A percentile compares a stretch with the other conserved stretches of the same genome.
phyloP scores from a whole-genome alignment of 345 rosid genomes.

The Gossypium turneri region DNA sequence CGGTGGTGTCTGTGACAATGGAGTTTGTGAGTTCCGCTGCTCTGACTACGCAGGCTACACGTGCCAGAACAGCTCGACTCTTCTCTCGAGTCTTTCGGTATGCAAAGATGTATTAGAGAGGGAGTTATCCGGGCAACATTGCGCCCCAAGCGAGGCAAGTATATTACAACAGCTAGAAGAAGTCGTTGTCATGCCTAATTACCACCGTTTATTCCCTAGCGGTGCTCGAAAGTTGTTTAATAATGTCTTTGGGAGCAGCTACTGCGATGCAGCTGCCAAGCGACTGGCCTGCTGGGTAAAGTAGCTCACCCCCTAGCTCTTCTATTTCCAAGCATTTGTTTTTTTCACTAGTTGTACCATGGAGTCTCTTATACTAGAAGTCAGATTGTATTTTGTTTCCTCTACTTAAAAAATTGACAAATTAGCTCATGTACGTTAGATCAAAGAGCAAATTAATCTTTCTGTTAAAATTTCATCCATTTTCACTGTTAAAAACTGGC shows the following conservation, averaged over 20 bases:
- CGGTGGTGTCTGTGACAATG: constrained; percentile 98
- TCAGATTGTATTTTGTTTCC: no score
- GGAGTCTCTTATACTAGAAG: no score
- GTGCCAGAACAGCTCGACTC: constrained; percentile 92
- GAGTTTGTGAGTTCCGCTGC: constrained; percentile 98
- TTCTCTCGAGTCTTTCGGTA: constrained; percentile 71
- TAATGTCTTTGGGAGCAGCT: constrained; percentile 62
- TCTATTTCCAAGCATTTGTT: not conserved
- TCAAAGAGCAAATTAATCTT: no score
- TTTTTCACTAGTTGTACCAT: not conserved
- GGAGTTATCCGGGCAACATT: constrained; percentile 75
- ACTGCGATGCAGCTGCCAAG: constrained; percentile 88
- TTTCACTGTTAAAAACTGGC: no score
- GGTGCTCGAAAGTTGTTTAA: constrained; percentile 85
- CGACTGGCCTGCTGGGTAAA: constrained; percentile 94
- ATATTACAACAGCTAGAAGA: constrained; percentile 94
- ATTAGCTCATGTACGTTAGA: no score
- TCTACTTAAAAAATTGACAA: no score
- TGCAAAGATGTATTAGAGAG: constrained; percentile 84
- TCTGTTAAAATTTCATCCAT: no score
- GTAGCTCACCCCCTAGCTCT: constrained; percentile 5
- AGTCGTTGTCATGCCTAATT: constrained; percentile 95
- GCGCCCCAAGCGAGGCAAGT: constrained; percentile 94
- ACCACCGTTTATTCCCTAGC: constrained; percentile 81
- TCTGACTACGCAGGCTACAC: constrained; percentile 98